Percentiles rank a stretch among this genome's conserved stretches.
phyloP scores from a whole-genome alignment of 352 stramenopile species.

The Albugo laibachii region DNA sequence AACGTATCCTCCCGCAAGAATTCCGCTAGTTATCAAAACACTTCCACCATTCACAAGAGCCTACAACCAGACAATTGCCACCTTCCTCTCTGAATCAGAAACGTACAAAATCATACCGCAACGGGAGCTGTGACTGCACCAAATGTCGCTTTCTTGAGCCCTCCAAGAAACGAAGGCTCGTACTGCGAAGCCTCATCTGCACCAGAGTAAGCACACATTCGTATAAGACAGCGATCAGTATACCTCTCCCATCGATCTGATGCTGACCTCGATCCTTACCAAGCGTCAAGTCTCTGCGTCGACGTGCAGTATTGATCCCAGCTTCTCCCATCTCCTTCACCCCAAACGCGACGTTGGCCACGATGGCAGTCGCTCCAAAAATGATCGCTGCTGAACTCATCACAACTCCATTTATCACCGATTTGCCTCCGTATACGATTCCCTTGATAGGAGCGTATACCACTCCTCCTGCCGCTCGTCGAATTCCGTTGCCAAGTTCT shows the following conservation, averaged over 20 bases:
- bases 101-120: slow-evolving; percentile 19
- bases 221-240: no score
- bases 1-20: slow-evolving; percentile 57
- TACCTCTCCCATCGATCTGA: no score
- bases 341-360: slow-evolving; percentile 62
- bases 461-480: slow-evolving; percentile 50
- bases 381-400: slow-evolving; percentile 68
- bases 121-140: slow-evolving; percentile 59
- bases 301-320: slow-evolving; percentile 33
- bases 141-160: slow-evolving; percentile 72
- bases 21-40: slow-evolving; percentile 50
- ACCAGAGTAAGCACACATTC: no score
- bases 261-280: no score
- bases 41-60: slow-evolving; percentile 54
- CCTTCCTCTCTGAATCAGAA: background rate
- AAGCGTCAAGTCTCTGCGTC: no score
- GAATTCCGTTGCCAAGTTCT: slow-evolving; percentile 50
- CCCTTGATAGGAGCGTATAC: slow-evolving; percentile 71
- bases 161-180: slow-evolving; percentile 44
- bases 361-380: slow-evolving; percentile 56
- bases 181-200: background rate
- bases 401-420: slow-evolving; percentile 57
- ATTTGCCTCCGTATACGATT: slow-evolving; percentile 69
- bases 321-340: slow-evolving; percentile 79
- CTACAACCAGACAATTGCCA: slow-evolving; percentile 8